These are phyloP conservation scores for Plasmopara viticola DNA, from an alignment of 352 stramenopile genomes.

Conservation along the genomic window DNA sequence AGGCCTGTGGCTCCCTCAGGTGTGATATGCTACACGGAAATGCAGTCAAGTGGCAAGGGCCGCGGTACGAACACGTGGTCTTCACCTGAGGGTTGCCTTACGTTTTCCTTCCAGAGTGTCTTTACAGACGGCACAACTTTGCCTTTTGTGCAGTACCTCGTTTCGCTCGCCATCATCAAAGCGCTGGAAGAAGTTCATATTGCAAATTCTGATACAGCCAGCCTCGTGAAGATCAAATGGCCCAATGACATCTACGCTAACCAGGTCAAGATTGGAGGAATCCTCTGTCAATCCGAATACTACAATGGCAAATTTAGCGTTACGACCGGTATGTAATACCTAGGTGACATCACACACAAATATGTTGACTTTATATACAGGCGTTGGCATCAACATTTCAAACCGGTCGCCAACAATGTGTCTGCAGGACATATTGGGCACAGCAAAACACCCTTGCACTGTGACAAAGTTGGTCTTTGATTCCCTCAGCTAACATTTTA, in stretches of 20 bases:
- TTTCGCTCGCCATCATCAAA: conserved; percentile 81
- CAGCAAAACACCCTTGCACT: conserved; percentile 42
- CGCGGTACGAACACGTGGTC: conserved; percentile 83
- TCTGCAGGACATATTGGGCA: conserved; percentile 76
- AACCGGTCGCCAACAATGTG: conserved; percentile 84
- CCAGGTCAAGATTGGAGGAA: conserved; percentile 85
- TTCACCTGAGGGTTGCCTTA: conserved; percentile 84
- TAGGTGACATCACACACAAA: not conserved
- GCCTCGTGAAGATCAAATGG: conserved; percentile 87
- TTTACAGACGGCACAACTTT: conserved; percentile 76
- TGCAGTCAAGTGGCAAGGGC: conserved; percentile 75
- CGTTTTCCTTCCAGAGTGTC: conserved; percentile 85
- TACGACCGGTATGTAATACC: conserved; percentile 54
- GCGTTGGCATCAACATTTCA: conserved; percentile 87
- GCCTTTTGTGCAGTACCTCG: conserved; percentile 88
- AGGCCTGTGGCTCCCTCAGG: conserved; percentile 51
- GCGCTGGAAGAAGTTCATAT: conserved; percentile 60
- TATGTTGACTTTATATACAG: conserved; percentile 34
- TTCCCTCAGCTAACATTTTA: not conserved
- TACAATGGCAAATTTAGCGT: conserved; percentile 70
- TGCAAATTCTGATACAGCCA: conserved; percentile 20
- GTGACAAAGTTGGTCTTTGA: conserved; percentile 63
- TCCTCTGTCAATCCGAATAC: conserved; percentile 87
- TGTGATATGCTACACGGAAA: conserved; percentile 75
- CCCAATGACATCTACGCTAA: conserved; percentile 90